These are phyloP conservation scores for Pinus tabuliformis DNA, from an alignment of 75 land plant species.

Conservation along the genomic window DNA sequence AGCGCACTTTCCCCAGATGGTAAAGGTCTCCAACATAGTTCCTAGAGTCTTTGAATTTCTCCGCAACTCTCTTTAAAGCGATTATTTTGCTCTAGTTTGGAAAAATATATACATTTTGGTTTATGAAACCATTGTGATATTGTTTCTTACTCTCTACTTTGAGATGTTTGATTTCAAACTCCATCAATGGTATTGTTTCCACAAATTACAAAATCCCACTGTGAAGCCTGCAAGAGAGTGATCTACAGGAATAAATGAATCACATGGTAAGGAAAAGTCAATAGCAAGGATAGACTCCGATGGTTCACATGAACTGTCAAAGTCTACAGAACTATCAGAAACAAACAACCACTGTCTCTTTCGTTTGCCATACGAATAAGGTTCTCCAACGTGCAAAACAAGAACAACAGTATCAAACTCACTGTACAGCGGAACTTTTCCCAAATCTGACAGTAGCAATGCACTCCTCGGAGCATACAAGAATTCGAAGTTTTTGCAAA, in stretches of 20 bases:
- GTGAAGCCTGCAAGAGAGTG: slow-evolving; percentile 42
- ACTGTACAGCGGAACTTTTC: slow-evolving; percentile 62
- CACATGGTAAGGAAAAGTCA: slow-evolving; percentile 36
- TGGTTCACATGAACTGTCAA: slow-evolving; percentile 10
- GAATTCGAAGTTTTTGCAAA: slow-evolving; percentile 29
- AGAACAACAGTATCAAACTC: slow-evolving; percentile 77
- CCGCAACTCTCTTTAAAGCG: too few species aligned
- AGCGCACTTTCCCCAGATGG: too few species aligned
- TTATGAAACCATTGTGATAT: too few species aligned
- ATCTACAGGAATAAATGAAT: slow-evolving; percentile 42
- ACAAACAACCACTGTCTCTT: slow-evolving; percentile 82
- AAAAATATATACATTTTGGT: too few species aligned
- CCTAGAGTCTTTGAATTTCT: too few species aligned
- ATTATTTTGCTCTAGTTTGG: too few species aligned
- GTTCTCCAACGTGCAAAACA: slow-evolving; percentile 68
- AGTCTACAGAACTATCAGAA: slow-evolving; percentile 50
- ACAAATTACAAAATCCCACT: slow-evolving; percentile 57
- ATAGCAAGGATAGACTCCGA: slow-evolving; percentile 57
- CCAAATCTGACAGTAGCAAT: slow-evolving; percentile 41
- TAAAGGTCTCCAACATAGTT: too few species aligned
- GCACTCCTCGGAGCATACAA: slow-evolving; percentile 55
- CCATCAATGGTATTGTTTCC: too few species aligned
- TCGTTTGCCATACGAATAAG: slow-evolving; percentile 34
- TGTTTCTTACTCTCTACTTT: too few species aligned
- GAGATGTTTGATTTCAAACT: too few species aligned